Percentiles rank a stretch among this genome's conserved stretches.
Evolutionary conservation across 2,329 filamentous ascomycete species (phyloP).

Genomic region (Fusarium neocosmosporiellum): DNA sequence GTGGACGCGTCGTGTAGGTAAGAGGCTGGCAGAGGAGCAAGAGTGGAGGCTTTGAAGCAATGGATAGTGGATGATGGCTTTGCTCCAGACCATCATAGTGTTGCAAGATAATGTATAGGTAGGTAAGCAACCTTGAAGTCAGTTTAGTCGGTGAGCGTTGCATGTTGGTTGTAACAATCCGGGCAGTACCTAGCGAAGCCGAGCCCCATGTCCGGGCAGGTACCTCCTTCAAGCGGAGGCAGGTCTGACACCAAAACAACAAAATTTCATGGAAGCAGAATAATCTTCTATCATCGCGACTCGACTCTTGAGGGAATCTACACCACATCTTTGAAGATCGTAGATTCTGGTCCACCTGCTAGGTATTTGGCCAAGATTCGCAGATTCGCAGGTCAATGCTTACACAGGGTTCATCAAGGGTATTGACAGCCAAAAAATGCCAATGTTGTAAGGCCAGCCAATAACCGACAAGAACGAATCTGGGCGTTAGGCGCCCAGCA

Average conservation of each 20-base stretch:
- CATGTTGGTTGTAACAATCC: neutral
- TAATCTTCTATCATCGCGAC: neutral
- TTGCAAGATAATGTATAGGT: neutral
- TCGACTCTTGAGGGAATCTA: neutral
- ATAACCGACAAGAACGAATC: conserved; percentile 15
- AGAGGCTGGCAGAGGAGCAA: neutral
- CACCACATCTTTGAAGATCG: neutral
- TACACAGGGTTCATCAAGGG: conserved; percentile 24
- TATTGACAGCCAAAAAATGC: conserved; percentile 15
- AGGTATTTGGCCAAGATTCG: neutral
- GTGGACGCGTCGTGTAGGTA: neutral
- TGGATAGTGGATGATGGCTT: neutral
- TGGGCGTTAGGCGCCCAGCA: conserved; percentile 6
- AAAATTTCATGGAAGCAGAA: neutral
- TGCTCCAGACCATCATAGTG: neutral
- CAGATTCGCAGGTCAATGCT: neutral
- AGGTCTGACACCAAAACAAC: neutral
- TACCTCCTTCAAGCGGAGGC: neutral
- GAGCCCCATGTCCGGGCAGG: neutral
- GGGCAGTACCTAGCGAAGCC: neutral
- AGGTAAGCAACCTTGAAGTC: neutral
- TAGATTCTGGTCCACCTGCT: neutral
- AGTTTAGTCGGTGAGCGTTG: conserved; percentile 2
- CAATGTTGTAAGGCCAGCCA: conserved; percentile 36
- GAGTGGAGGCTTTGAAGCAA: neutral